Evolutionary conservation across 164 flowering plant genomes (phyloP).

Genomic region (Magnolia changhungtana): DNA sequence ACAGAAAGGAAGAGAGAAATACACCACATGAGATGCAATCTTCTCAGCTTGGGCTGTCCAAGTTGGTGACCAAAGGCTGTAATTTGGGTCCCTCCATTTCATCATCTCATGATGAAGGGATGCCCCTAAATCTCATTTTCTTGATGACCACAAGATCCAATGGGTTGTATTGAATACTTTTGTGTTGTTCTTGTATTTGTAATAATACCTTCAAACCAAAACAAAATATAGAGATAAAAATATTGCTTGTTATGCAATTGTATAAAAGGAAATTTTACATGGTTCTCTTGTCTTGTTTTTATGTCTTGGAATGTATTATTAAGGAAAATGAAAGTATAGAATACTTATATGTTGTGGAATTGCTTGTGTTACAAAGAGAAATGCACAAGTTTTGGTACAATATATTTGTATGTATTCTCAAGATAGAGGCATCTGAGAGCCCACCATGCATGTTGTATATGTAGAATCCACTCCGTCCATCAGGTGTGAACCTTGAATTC

Average conservation of each 20-base stretch:
- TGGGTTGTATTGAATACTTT: slow-evolving; percentile 16
- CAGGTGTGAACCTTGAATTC: no score
- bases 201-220: slow-evolving; percentile 14
- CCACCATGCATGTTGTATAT: no score
- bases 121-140: neutral
- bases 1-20: neutral
- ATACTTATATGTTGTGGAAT: neutral
- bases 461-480: no score
- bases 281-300: neutral
- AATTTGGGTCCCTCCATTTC: slow-evolving; percentile 9
- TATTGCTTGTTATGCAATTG: slow-evolving; percentile 17
- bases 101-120: neutral
- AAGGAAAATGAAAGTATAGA: neutral
- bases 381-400: no score
- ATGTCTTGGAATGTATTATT: neutral
- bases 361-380: neutral
- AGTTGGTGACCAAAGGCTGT: slow-evolving; percentile 7
- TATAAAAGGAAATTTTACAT: slow-evolving; percentile 15
- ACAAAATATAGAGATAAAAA: slow-evolving; percentile 15
- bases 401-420: no score
- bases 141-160: slow-evolving; percentile 5
- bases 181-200: slow-evolving; percentile 18
- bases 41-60: slow-evolving; percentile 37
- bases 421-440: no score
- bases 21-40: slow-evolving; percentile 4